Evolutionary conservation across 225 moss, liverwort and hornwort genomes (phyloP), one percentile per base, ranked within the genome.

Genomic region (Sphagnum contortum): DNA sequence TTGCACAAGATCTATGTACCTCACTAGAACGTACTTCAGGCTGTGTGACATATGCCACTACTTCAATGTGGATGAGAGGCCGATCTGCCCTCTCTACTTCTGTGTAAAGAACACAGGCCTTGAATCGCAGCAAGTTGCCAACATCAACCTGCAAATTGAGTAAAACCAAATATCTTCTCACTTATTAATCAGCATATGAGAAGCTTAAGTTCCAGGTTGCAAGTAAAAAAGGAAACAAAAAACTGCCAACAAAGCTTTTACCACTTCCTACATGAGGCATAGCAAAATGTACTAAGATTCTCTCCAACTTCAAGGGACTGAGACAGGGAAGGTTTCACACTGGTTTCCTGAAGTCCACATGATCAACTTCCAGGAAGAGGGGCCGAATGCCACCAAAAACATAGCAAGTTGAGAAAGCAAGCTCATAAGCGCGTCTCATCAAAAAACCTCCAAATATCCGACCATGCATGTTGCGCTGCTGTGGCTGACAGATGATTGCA

Each of bases 361-460:
- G 87, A 70, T 92, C 94, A 64, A 95, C 91, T 73, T 92, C 94
- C 44, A 89, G 76, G 70, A 95, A 95, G 2, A 79, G 72, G 56
- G 93, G 93, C 48, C 84, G 82, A 5, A 76, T 75, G 62, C 90
- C 93, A 70, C 74, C 88, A 67, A 94, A 94, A 10, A 96, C 95
- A 66, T 92, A 96, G 74, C 92, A 92, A 11, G 95, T 88, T 12
- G 95, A 81, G 77, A 84, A 96, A 8, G 95, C 92, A 9, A 96
- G 79, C 73, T 96, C 95, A 57, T 76, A 92, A 5, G 95, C 95
- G 14, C 92, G 86, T 14, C 95, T 84, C 95, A 96, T 96, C 2
- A 96, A 87, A 50, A 89, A 96, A 67, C 95, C 95, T 59, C 95
- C 95, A 68, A 96, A 96, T 60, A 96, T 92, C 45, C 95, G 92